phyloP scores from a whole-genome alignment of 177 flowering plant genomes.

The Vitis hybrid region DNA sequence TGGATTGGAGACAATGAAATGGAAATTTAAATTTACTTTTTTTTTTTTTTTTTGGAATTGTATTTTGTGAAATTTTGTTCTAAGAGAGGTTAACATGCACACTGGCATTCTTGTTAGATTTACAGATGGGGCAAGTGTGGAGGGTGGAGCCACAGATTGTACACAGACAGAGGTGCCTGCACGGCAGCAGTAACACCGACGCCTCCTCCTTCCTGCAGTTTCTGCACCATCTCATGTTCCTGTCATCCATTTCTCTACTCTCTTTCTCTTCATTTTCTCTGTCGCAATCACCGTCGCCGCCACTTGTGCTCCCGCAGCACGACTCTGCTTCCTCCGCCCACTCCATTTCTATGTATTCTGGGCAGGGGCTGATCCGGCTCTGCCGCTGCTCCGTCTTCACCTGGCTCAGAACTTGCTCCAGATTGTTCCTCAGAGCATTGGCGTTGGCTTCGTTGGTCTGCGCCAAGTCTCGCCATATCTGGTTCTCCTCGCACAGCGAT shows the following conservation, averaged over 20 bases:
- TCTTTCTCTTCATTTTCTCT: conserved; percentile 15
- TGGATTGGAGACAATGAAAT: too few species aligned
- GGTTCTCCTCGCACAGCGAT: conserved; percentile 63
- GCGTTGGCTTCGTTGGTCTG: conserved; percentile 79
- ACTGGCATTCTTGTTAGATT: conserved; percentile 48
- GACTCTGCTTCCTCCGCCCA: conserved; percentile 31
- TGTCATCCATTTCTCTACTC: not conserved
- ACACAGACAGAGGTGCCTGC: conserved; percentile 81
- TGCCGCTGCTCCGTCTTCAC: too few species aligned
- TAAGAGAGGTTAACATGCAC: conserved; percentile 58
- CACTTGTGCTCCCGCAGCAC: conserved; percentile 48
- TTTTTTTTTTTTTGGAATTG: conserved; percentile 1
- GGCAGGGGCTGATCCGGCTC: too few species aligned
- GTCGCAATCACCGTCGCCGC: not conserved
- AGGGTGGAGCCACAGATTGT: conserved; percentile 48
- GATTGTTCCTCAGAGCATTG: conserved; percentile 51
- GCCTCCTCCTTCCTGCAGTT: conserved; percentile 56
- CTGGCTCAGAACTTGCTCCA: conserved; percentile 47
- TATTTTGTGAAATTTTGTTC: not conserved
- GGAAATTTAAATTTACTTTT: not conserved
- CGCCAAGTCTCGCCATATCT: conserved; percentile 77
- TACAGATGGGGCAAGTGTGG: conserved; percentile 72
- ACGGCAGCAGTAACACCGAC: conserved; percentile 67
- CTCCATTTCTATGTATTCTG: not conserved
- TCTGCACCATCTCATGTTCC: conserved; percentile 35